Conservation (phyloP, 345 rosid species). For the Brassica nigra region DNA sequence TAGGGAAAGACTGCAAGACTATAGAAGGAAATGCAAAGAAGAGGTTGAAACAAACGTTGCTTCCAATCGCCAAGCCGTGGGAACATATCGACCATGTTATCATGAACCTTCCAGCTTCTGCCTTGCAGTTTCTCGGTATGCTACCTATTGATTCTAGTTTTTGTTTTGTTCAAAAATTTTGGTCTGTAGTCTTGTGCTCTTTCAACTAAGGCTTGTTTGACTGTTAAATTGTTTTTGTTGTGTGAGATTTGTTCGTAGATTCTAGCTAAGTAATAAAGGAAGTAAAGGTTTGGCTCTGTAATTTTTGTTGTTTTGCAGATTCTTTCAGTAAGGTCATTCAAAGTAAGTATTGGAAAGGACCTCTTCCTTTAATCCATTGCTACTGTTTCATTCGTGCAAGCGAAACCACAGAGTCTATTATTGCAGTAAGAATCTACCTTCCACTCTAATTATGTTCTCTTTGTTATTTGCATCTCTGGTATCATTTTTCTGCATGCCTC, state of each 20-base stretch:
- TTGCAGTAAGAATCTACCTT: slow-evolving; percentile 51
- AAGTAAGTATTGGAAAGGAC: slow-evolving; percentile 70
- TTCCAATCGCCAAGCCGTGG: slow-evolving; percentile 65
- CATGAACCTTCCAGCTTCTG: slow-evolving; percentile 99
- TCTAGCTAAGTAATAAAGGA: neutral
- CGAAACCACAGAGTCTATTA: slow-evolving; percentile 64
- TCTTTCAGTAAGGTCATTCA: slow-evolving; percentile 60
- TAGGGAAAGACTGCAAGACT: slow-evolving; percentile 32
- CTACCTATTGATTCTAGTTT: neutral
- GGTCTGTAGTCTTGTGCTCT: neutral
- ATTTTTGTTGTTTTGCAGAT: slow-evolving; percentile 50
- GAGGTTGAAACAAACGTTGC: slow-evolving; percentile 58
- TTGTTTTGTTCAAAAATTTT: neutral
- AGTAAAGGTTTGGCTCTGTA: neutral
- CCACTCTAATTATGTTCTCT: neutral
- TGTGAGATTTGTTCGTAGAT: slow-evolving; percentile 4
- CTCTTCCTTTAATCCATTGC: slow-evolving; percentile 82
- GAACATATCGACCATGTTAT: slow-evolving; percentile 91
- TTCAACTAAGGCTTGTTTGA: neutral
- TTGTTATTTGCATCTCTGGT: neutral
- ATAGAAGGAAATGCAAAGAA: slow-evolving; percentile 56
- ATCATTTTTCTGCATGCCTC: neutral
- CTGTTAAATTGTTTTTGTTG: neutral
- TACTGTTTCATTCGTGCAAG: slow-evolving; percentile 86
- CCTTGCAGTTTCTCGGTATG: slow-evolving; percentile 78